Base-by-base conservation (phyloP, 768 basidiomycete species). In the Podaxis pistillaris region DNA sequence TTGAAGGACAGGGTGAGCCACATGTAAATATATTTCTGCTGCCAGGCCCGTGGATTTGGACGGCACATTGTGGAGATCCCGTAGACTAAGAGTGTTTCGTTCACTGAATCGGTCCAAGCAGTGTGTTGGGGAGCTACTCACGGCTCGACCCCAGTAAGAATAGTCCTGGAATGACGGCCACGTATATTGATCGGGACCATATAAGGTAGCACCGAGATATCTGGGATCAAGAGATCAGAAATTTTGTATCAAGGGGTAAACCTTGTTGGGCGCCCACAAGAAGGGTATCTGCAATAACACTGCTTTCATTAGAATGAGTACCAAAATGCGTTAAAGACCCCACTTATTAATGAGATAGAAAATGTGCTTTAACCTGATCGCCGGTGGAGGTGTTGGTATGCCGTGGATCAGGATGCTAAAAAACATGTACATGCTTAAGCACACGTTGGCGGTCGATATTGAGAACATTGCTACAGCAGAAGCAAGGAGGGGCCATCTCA, bases 301-400 rank as follows among this genome's bases (percentile, higher is more conserved):
- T 64, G 19, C n/a, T 24, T 38, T 44, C 38, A 52, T 49, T 22
- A 44, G 51, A 37, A 36, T 22, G 33, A 8, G 38, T 33, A n/a
- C 36, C 50, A 19, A 26, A n/a, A 38, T 11, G 44, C 8, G 17
- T 6, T 54, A 50, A 46, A 12, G 22, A 3, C 66, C 76, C 59
- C 58, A 79, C 77, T 75, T 78, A 58, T 78, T 79, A n/a, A 75
- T 72, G 6, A 76, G 71, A 65, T 74, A 76, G 15, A 78, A 66
- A 49, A 73, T 69, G 36, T 73, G 75, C 54, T 77, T 76, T 0
- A 74, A 72, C n/a, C 70, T 67, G 24, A 74, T 30, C 17, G 67
- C 60, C 30, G 62, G 51, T 38, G 68, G 65, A 13, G 63, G 62
- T 7, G 70, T 33, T 3, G 58, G 50, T n/a, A 67, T 68, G 5